Base-by-base conservation (phyloP, 163 green algal species). In the Volvox carteri region DNA sequence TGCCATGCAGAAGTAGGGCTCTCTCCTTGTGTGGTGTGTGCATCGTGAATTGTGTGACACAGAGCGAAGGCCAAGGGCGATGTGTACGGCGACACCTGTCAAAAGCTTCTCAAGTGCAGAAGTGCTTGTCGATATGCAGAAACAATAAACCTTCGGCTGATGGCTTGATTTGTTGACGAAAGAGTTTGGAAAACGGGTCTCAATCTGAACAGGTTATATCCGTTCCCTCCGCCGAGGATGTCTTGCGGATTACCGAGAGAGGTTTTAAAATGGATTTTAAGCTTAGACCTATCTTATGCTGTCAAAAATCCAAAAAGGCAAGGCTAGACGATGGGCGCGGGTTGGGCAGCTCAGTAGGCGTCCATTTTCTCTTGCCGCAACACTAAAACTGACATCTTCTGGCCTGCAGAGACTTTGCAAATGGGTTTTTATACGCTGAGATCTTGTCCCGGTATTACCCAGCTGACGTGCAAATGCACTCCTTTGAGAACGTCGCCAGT, bases 341-440 rank as follows among this genome's bases (percentile, higher is more conserved):
- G 30, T 70, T 52, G 16, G 75, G 39, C 30, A 62, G 44, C 35
- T n/a, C 1, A 81, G 23, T 78, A 65, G 42, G 41, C 73, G 46
- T 30, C 41, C 14, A 7, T 33, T 4, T 54, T 35, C 8, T 11
- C 33, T 9, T 46, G 67, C 18, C 21, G 33, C 18, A 30, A 54
- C 21, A 21, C 19, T 9, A 23, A 56, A 18, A 37, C 37, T 33
- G 39, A 14, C 35, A 19, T 52, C 44, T 33, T 50, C 35, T n/a
- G 68, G 35, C 30, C 9, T 56, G 76, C 91, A 96, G 95, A 44
- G 95, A 97, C 39, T 96, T 97, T 46, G 89, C 93, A 19, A 97
- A 97, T 92, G 95, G 95, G 19, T 97, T 96, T 50, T 78, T 97
- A 7, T 93, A 96, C 62, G 95, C 94, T 2, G 95, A 97, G 78